Evolutionary conservation across 805 yeast species (phyloP), one percentile per base, ranked within the genome.

Genomic region (Wickerhamiella vanderwaltii): DNA sequence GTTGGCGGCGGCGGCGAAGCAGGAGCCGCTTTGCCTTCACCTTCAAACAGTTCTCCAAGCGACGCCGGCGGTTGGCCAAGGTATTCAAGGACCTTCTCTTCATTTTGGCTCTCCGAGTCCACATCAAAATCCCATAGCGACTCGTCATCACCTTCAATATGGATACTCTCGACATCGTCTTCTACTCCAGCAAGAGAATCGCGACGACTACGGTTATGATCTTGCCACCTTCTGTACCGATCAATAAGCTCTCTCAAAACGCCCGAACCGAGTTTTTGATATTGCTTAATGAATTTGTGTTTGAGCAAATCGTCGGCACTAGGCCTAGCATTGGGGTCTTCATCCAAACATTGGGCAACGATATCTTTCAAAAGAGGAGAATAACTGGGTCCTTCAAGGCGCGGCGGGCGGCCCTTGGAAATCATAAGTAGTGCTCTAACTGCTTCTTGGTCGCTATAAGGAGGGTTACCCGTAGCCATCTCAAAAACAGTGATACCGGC

Each of bases 381-480:
- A 57, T 83, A 85, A 46, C 78, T 83, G 40, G 87, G 66, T 6
- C 97, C 97, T 57, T 91, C 98, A 43, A 91, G 65, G 47, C 98
- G 70, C 3, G 98, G 94, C 4, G 99, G 98, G 42, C 87, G 83
- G 50, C 83, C 84, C 50, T 86, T 83, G 1, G 95, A 83, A 38
- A 91, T 86, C 60, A 91, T 65, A 55, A 85, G 87, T 86, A 91
- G 82, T 1, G 96, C 98, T 63, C 95, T 71, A 65, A 81, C 67
- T 0, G 95, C 95, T 54, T 88, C 98, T 50, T 83, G 82, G 47
- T 91, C 96, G 53, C 95, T 78, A 56, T 87, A 87, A 0, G 99
- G 99, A 4, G 99, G 99, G 52, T 84, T 85, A 0, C 98, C 97
- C 0, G 97, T 87, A 7, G 94, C 93, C 49, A 88, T 79, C 60